Evolutionary conservation across 1,284 basidiomycete genomes (phyloP).

Genomic region (Stereum hirsutum): DNA sequence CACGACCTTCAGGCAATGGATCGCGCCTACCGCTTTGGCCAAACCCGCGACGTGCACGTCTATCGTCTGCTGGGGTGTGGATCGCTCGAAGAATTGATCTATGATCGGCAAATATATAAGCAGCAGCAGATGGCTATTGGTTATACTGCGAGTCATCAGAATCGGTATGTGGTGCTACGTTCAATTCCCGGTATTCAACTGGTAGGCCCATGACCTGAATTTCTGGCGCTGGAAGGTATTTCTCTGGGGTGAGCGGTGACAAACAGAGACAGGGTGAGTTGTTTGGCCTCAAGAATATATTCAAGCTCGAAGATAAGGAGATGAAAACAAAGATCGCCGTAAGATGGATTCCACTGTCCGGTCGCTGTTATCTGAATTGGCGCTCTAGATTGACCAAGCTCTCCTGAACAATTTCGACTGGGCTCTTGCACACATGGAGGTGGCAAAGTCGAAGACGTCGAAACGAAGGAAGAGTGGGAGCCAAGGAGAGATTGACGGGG

Average conservation of each 20-base stretch:
- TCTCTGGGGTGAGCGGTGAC: conserved; percentile 75
- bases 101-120: conserved; percentile 82
- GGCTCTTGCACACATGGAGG: conserved; percentile 61
- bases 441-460: conserved; percentile 26
- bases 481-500: conserved; percentile 23
- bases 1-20: conserved; percentile 88
- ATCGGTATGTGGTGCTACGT: conserved; percentile 50
- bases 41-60: conserved; percentile 79
- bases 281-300: conserved; percentile 78
- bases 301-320: conserved; percentile 65
- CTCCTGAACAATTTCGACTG: conserved; percentile 65
- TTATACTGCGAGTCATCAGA: conserved; percentile 75
- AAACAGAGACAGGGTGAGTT: conserved; percentile 67
- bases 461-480: conserved; percentile 21
- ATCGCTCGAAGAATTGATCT: conserved; percentile 80
- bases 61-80: conserved; percentile 81
- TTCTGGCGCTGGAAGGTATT: conserved; percentile 41
- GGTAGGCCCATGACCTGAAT: too few species aligned
- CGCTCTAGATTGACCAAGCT: conserved; percentile 64
- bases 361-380: not conserved
- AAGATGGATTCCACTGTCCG: conserved; percentile 12
- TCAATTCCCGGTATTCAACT: too few species aligned
- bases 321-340: conserved; percentile 70
- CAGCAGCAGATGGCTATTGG: conserved; percentile 86
- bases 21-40: conserved; percentile 82